These are phyloP conservation scores for Tylopilus subfusipes DNA, from an alignment of 768 basidiomycete genomes.

Conservation along the genomic window DNA sequence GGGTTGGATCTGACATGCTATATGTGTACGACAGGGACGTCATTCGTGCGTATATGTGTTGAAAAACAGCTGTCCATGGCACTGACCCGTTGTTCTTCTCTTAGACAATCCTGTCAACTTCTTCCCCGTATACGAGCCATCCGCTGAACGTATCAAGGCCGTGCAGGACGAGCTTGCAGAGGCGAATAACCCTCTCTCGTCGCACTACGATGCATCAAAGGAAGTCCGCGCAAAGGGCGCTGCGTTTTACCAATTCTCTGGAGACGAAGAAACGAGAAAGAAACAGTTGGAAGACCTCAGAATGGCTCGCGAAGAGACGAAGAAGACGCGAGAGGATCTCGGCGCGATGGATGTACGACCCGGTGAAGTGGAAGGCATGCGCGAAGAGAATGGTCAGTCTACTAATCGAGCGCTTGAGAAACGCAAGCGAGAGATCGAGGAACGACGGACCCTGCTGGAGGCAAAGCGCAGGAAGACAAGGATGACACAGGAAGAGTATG, in stretches of 20 bases:
- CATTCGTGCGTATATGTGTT: slow-evolving; percentile 42
- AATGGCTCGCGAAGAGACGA: slow-evolving; percentile 66
- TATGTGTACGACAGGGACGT: slow-evolving; percentile 44
- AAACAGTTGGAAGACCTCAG: slow-evolving; percentile 83
- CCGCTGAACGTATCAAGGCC: slow-evolving; percentile 72
- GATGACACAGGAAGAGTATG: slow-evolving; percentile 5
- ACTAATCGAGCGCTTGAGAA: slow-evolving; percentile 60
- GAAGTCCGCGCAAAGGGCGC: slow-evolving; percentile 91
- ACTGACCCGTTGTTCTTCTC: slow-evolving; percentile 2
- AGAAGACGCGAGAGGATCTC: slow-evolving; percentile 51
- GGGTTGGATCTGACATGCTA: background rate
- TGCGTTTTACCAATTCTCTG: slow-evolving; percentile 88
- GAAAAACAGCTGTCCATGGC: background rate
- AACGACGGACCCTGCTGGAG: slow-evolving; percentile 54
- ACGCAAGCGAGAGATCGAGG: slow-evolving; percentile 70
- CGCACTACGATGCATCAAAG: slow-evolving; percentile 76
- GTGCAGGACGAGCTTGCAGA: slow-evolving; percentile 71
- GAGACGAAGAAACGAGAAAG: slow-evolving; percentile 73
- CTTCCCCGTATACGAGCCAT: slow-evolving; percentile 87
- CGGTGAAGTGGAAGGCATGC: slow-evolving; percentile 80
- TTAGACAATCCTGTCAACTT: slow-evolving; percentile 78
- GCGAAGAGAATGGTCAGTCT: slow-evolving; percentile 30
- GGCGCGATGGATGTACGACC: slow-evolving; percentile 60
- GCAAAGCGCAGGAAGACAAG: slow-evolving; percentile 62
- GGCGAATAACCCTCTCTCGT: slow-evolving; percentile 59